Base-by-base conservation (phyloP, 23 red algal genomes). In the Gracilaria caudata region DNA sequence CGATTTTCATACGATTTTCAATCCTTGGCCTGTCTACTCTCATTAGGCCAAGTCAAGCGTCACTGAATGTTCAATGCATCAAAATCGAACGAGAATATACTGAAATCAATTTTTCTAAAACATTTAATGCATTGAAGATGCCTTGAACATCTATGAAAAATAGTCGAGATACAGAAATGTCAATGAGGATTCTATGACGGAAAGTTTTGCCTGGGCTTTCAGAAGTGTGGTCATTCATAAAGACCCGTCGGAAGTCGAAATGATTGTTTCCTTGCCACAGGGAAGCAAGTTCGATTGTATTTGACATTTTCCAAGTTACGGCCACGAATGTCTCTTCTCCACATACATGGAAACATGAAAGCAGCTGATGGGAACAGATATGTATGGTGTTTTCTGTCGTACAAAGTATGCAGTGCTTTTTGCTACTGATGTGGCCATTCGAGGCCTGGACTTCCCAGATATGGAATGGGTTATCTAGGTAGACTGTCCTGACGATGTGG, bases 221-320 rank as follows among this genome's bases (percentile, higher is more conserved):
- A 36, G 79, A 94, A 7, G 53, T 99, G 9, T 99, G 93, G 88
- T 95, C 97, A 4, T 99, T 99, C 60, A 95, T 99, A 56, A 94
- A 90, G 64, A 88, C 90, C 12, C 97, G 95, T 82, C 86, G 92
- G 12, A 88, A 94, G 68, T 86, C 91, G 25, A 99, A 99, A 93
- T 93, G 66, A 84, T 99, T 29, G 72, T 99, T 99, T 99, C 86
- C 39, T 99, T 46, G 34, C 97, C 20, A 90, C 88, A 39, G 94
- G 93, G 33, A 99, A 99, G 83, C 97, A 99, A 80, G 97, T 95
- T 43, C 89, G 97, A 4, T 94, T 80, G 88, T 93, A 40, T 99
- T 94, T 79, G 49, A 89, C 89, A 1, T 94, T 99, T 68, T 87
- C 93, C 34, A 87, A 92, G 37, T 68, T 99, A 78, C 86, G 94